Evolutionary conservation across 495 filamentous ascomycete species (phyloP).

Genomic region (Hypoxylon fuscum): DNA sequence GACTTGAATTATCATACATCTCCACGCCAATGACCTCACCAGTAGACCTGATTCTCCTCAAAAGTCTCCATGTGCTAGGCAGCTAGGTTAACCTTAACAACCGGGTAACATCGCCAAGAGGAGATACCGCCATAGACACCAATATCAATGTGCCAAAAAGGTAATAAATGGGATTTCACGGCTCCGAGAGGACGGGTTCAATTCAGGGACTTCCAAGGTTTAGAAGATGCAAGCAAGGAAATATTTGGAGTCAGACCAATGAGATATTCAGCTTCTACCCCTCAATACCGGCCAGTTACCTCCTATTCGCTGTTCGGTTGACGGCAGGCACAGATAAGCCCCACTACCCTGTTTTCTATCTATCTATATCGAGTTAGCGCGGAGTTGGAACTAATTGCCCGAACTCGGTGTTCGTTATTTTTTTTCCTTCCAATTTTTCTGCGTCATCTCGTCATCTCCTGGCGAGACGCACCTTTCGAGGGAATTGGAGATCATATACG

Average conservation of each 20-base stretch:
- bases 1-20: too few species aligned
- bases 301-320: too few species aligned
- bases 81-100: too few species aligned
- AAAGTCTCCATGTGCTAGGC: too few species aligned
- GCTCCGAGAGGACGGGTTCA: too few species aligned
- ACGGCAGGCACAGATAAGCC: neutral
- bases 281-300: constrained; percentile 4
- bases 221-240: too few species aligned
- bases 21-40: too few species aligned
- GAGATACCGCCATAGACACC: too few species aligned
- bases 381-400: constrained; percentile 29
- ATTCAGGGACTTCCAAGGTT: too few species aligned
- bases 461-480: constrained; percentile 13
- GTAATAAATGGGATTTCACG: too few species aligned
- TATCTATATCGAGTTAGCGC: constrained; percentile 31
- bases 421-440: constrained; percentile 19
- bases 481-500: constrained; percentile 29
- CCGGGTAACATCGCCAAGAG: too few species aligned
- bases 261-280: constrained; percentile 13
- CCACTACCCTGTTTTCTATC: neutral
- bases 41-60: too few species aligned
- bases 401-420: constrained; percentile 32
- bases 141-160: neutral
- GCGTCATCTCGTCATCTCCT: constrained; percentile 25
- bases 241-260: constrained; percentile 2